Conservation (phyloP, 345 rosid species). For the Brassica nigra region DNA sequence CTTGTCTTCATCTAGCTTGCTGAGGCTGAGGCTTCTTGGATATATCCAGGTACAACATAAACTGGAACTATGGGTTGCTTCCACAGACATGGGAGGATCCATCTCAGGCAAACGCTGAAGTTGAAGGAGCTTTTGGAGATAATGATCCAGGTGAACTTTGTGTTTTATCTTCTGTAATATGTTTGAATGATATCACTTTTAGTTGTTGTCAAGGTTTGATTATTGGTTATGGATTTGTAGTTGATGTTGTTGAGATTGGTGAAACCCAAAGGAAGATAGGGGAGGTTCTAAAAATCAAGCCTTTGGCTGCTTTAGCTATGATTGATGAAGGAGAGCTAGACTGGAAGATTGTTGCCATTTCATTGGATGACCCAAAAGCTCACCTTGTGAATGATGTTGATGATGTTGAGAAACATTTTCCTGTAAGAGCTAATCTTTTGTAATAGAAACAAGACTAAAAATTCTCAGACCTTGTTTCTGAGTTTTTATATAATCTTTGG, state of each 20-base stretch:
- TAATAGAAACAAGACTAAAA: constrained; percentile 20
- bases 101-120: constrained; percentile 69
- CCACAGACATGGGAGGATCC: constrained; percentile 99
- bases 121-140: constrained; percentile 91
- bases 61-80: constrained; percentile 98
- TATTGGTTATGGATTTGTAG: constrained; percentile 41
- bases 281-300: constrained; percentile 78
- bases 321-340: constrained; percentile 98
- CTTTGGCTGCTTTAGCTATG: constrained; percentile 91
- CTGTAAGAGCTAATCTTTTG: constrained; percentile 45
- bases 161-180: not conserved
- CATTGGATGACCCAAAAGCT: constrained; percentile 94
- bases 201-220: not conserved
- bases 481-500: not conserved
- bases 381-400: constrained; percentile 85
- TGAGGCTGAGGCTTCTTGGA: not conserved
- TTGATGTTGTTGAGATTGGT: constrained; percentile 97
- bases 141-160: constrained; percentile 74
- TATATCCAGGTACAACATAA: constrained; percentile 70
- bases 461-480: not conserved
- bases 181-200: too few relatives aligned
- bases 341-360: constrained; percentile 95
- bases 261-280: constrained; percentile 67
- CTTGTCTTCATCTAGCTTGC: not conserved
- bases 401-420: constrained; percentile 92